These are phyloP conservation scores for Aspergillus sclerotioniger DNA, from an alignment of 495 filamentous ascomycete genomes.

Conservation along the genomic window DNA sequence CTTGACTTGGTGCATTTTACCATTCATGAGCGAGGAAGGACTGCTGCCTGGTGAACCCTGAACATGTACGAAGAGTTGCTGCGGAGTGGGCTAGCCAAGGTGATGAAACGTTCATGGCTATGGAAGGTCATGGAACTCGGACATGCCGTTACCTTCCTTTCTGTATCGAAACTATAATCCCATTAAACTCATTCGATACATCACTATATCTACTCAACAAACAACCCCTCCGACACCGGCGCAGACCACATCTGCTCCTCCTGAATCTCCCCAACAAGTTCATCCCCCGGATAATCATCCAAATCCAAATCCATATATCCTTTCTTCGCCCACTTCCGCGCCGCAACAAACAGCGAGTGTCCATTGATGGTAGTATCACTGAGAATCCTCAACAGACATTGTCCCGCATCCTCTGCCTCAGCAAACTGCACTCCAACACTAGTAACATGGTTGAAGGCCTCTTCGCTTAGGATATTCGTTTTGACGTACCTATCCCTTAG, in stretches of 20 bases:
- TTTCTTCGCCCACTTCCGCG: slow-evolving; percentile 14
- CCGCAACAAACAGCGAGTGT: slow-evolving; percentile 20
- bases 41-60: too few relatives aligned
- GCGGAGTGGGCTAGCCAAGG: too few relatives aligned
- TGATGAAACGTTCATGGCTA: too few relatives aligned
- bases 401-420: slow-evolving; percentile 13
- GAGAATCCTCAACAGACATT: slow-evolving; percentile 21
- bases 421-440: slow-evolving; percentile 22
- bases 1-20: too few relatives aligned
- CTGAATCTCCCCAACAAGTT: slow-evolving; percentile 18
- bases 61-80: too few relatives aligned
- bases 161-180: too few relatives aligned
- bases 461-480: slow-evolving; percentile 22
- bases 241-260: slow-evolving; percentile 19
- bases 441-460: slow-evolving; percentile 11
- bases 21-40: too few relatives aligned
- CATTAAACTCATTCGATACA: too few relatives aligned
- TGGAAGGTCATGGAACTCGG: too few relatives aligned
- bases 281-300: slow-evolving; percentile 18
- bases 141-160: too few relatives aligned
- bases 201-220: neutral
- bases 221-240: slow-evolving; percentile 10
- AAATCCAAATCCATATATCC: slow-evolving; percentile 23
- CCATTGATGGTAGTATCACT: slow-evolving; percentile 18
- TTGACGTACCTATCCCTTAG: slow-evolving; percentile 29